Evolutionary conservation across 2,329 filamentous ascomycete species (phyloP).

Genomic region (Zalaria sp.): DNA sequence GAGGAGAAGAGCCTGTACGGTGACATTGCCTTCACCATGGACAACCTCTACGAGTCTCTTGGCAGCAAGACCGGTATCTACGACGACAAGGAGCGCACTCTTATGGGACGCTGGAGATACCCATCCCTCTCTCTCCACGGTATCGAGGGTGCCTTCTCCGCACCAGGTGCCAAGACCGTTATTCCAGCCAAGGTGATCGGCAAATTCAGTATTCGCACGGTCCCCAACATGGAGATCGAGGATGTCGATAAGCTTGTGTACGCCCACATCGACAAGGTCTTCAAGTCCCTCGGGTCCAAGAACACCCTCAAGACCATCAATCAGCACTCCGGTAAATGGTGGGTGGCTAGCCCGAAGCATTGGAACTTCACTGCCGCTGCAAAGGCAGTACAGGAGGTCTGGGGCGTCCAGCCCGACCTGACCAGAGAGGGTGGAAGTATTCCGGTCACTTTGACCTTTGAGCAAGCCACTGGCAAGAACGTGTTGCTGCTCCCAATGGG

Average conservation of each 20-base stretch:
- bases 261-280: slow-evolving; percentile 70
- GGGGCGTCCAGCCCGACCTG: slow-evolving; percentile 84
- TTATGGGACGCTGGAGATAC: slow-evolving; percentile 94
- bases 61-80: slow-evolving; percentile 81
- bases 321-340: slow-evolving; percentile 94
- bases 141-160: slow-evolving; percentile 86
- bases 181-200: slow-evolving; percentile 96
- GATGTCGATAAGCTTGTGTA: slow-evolving; percentile 76
- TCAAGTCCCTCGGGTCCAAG: slow-evolving; percentile 79
- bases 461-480: slow-evolving; percentile 96
- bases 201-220: slow-evolving; percentile 96
- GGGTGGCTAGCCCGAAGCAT: slow-evolving; percentile 93
- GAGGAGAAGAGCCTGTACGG: slow-evolving; percentile 84
- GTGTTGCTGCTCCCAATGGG: slow-evolving; percentile 93
- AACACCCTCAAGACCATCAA: slow-evolving; percentile 73
- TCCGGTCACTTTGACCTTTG: slow-evolving; percentile 90
- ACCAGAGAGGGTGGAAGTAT: slow-evolving; percentile 96
- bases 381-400: slow-evolving; percentile 94
- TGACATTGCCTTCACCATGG: slow-evolving; percentile 88
- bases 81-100: slow-evolving; percentile 74
- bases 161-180: slow-evolving; percentile 91
- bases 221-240: slow-evolving; percentile 92
- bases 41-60: slow-evolving; percentile 81
- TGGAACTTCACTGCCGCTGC: slow-evolving; percentile 95
- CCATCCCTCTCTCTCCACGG: slow-evolving; percentile 91